These are phyloP conservation scores for Hansenula sp. DNA, from an alignment of 1,139 yeast species.

Conservation along the genomic window DNA sequence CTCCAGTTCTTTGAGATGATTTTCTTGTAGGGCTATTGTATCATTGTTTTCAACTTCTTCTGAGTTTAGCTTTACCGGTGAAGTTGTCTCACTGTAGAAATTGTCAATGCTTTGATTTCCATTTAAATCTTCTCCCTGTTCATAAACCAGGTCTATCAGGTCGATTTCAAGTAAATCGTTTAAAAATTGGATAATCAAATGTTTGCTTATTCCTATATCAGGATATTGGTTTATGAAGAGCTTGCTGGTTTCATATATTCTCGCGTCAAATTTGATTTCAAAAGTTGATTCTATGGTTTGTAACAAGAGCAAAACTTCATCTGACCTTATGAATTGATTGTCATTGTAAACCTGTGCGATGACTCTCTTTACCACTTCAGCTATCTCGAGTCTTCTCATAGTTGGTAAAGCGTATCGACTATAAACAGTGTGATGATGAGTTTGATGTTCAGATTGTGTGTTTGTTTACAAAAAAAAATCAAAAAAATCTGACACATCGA, in stretches of 20 bases:
- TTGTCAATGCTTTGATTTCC: neutral
- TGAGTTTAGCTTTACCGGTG: neutral
- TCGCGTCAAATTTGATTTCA: neutral
- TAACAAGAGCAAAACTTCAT: too few relatives aligned
- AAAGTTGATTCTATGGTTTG: neutral
- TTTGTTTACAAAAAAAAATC: neutral
- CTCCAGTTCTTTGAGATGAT: neutral
- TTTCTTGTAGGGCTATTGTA: neutral
- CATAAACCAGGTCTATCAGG: neutral
- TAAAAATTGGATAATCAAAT: conserved; percentile 1
- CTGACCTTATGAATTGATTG: neutral
- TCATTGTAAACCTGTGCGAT: neutral
- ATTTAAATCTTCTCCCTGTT: too few relatives aligned
- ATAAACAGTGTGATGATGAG: too few relatives aligned
- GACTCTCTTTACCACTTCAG: neutral
- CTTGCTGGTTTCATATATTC: neutral
- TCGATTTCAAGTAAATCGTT: conserved; percentile 4
- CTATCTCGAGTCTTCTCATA: too few relatives aligned
- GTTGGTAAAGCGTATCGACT: too few relatives aligned
- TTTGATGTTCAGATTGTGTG: neutral
- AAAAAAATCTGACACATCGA: neutral
- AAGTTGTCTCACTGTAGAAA: neutral
- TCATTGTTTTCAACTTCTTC: neutral
- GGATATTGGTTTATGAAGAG: conserved; percentile 3
- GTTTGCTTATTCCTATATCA: conserved; percentile 1